Conservation (phyloP, 805 yeast species). For the Sugiyamaella qingdaonensis region DNA sequence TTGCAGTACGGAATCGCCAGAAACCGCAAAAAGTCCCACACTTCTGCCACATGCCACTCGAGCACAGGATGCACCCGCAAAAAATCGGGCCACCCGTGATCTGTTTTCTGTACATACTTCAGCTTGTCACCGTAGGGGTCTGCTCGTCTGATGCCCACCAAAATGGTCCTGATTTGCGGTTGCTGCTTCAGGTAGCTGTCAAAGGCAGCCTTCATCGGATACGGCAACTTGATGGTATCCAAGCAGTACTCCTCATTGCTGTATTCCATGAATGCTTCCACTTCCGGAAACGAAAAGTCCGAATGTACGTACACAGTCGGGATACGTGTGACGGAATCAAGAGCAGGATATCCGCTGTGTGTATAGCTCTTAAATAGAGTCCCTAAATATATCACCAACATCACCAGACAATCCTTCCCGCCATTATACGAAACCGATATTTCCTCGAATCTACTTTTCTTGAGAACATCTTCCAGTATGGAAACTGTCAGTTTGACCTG, state of each 20-base stretch:
- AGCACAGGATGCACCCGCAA: constrained; percentile 81
- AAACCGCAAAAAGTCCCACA: constrained; percentile 72
- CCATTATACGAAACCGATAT: constrained; percentile 85
- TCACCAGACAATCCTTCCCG: constrained; percentile 93
- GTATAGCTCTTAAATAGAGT: constrained; percentile 34
- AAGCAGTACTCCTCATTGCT: constrained; percentile 56
- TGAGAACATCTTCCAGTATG: constrained; percentile 29
- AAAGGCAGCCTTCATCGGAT: constrained; percentile 65
- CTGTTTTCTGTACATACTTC: constrained; percentile 65
- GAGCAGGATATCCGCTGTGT: constrained; percentile 2
- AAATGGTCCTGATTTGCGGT: constrained; percentile 60
- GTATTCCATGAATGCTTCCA: constrained; percentile 57
- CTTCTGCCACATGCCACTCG: constrained; percentile 77
- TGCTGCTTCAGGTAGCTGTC: constrained; percentile 50
- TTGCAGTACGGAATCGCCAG: constrained; percentile 63
- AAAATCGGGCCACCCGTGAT: constrained; percentile 88
- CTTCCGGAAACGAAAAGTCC: constrained; percentile 66
- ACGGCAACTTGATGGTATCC: constrained; percentile 36
- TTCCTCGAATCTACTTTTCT: constrained; percentile 17
- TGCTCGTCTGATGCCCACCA: constrained; percentile 82
- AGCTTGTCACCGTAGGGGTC: constrained; percentile 78
- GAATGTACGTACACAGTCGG: constrained; percentile 72
- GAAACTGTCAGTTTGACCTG: constrained; percentile 26
- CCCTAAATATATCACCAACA: constrained; percentile 71
- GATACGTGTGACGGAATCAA: constrained; percentile 31